Conservation (phyloP, 1,139 yeast species). For the Pichia sp. region DNA sequence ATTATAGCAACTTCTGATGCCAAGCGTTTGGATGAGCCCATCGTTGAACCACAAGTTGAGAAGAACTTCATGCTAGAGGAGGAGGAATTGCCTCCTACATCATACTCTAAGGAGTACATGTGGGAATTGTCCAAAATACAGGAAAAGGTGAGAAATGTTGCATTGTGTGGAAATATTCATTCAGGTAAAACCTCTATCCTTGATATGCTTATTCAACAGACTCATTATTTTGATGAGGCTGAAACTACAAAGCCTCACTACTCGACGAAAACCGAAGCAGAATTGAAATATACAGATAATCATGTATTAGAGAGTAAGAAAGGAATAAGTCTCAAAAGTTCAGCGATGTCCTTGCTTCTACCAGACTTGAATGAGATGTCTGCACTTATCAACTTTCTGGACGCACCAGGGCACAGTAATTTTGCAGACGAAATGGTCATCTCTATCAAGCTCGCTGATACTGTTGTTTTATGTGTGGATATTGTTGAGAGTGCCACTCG, state of each 20-base stretch:
- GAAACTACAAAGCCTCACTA: conserved; percentile 22
- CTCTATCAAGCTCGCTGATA: conserved; percentile 55
- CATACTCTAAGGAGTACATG: conserved; percentile 59
- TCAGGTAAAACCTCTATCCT: conserved; percentile 83
- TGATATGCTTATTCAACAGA: conserved; percentile 60
- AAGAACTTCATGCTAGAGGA: conserved; percentile 45
- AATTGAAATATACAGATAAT: conserved; percentile 62
- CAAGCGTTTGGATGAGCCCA: conserved; percentile 53
- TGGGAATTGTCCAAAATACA: conserved; percentile 36
- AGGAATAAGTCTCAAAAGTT: conserved; percentile 59
- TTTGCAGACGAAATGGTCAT: conserved; percentile 69
- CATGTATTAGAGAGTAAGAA: conserved; percentile 63
- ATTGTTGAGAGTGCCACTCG: conserved; percentile 72
- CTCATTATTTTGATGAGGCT: conserved; percentile 38
- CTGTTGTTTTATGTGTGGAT: conserved; percentile 68
- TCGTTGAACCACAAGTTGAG: conserved; percentile 48
- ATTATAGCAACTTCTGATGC: conserved; percentile 51
- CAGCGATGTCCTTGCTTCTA: conserved; percentile 59
- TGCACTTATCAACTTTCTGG: conserved; percentile 55
- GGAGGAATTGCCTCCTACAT: conserved; percentile 46
- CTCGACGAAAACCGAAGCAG: conserved; percentile 23
- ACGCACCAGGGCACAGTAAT: conserved; percentile 89
- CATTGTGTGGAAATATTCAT: conserved; percentile 72
- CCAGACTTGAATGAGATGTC: conserved; percentile 52
- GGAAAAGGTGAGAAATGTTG: conserved; percentile 67